Conservation (phyloP, 2,329 filamentous ascomycete genomes). For the Talaromyces pinophilus region DNA sequence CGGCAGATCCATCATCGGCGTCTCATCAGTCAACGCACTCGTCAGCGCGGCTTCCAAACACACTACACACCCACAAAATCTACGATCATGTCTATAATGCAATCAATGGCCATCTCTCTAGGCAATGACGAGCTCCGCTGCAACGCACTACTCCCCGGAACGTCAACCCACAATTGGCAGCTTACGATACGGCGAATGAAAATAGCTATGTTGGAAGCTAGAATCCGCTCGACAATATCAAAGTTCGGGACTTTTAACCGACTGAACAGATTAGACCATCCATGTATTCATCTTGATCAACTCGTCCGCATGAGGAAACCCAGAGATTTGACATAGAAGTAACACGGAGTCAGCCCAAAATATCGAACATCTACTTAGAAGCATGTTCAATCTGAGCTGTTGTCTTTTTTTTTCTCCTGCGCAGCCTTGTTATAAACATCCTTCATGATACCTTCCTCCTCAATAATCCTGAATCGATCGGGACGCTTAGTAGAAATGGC, state of each 20-base stretch:
- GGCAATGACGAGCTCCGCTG: not conserved
- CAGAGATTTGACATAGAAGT: not conserved
- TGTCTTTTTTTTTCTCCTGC: too few species aligned
- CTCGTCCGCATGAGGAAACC: not conserved
- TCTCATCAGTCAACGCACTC: constrained; percentile 34
- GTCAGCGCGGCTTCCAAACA: not conserved
- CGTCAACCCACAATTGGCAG: not conserved
- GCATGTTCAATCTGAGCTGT: constrained; percentile 1
- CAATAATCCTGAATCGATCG: constrained; percentile 38
- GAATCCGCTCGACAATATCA: not conserved
- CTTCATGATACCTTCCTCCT: constrained; percentile 5
- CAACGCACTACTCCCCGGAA: not conserved
- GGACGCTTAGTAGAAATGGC: constrained; percentile 50
- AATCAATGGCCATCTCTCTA: not conserved
- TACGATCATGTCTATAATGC: not conserved
- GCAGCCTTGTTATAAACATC: not conserved
- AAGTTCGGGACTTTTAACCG: too few species aligned
- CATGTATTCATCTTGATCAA: not conserved
- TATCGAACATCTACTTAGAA: not conserved
- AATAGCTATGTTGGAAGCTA: not conserved
- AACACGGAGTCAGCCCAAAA: too few species aligned
- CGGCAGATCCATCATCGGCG: constrained; percentile 35
- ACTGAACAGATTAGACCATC: too few species aligned
- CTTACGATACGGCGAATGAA: not conserved
- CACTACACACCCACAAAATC: not conserved